Conservation (phyloP, 805 yeast species). For the Schwanniomyces polymorphus region DNA sequence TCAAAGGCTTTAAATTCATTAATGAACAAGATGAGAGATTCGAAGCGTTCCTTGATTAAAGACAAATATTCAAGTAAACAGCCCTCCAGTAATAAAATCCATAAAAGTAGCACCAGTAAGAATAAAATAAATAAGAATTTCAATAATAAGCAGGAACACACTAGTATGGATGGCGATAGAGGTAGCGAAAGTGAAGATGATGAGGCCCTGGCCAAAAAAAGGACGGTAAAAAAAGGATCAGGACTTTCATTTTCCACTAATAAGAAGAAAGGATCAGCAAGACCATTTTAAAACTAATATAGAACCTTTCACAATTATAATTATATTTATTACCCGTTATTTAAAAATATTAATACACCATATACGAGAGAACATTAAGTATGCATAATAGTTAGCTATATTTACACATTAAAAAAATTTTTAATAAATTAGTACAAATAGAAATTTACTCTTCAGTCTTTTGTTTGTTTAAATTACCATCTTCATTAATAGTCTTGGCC, state of each 20-base stretch:
- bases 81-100: background rate
- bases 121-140: background rate
- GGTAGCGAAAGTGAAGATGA: slow-evolving; percentile 12
- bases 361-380: background rate
- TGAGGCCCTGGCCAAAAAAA: background rate
- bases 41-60: slow-evolving; percentile 16
- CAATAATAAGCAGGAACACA: background rate
- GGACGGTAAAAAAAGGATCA: slow-evolving; percentile 18
- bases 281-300: background rate
- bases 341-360: background rate
- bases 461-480: slow-evolving; percentile 5
- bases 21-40: slow-evolving; percentile 34
- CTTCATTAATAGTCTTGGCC: slow-evolving; percentile 3
- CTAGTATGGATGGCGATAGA: slow-evolving; percentile 4
- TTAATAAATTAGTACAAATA: background rate
- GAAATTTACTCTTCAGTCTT: background rate
- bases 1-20: slow-evolving; percentile 39
- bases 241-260: slow-evolving; percentile 10
- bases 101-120: background rate
- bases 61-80: slow-evolving; percentile 6
- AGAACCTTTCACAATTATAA: background rate
- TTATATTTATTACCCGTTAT: background rate
- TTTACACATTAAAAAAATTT: background rate
- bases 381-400: background rate
- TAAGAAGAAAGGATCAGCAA: slow-evolving; percentile 7